Evolutionary conservation across 306 rosid species (phyloP), one percentile per base, ranked within the genome.

Genomic region (Crataegus laevigata): DNA sequence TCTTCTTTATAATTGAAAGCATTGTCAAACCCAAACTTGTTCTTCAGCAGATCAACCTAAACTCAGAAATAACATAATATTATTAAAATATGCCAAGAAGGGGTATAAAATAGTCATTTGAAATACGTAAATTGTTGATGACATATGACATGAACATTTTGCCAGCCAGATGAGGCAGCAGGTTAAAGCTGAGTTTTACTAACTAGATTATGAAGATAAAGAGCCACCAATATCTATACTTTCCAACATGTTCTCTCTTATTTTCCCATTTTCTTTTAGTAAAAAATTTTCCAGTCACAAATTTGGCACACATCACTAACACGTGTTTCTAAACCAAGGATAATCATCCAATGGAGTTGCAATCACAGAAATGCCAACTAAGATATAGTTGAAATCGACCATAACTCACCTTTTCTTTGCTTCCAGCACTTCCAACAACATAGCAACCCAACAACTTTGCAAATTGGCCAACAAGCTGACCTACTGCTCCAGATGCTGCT

Each of bases 1-100:
- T 80, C 84, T 69, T 80, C 87, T 57, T 80, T 84, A 26, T 84
- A 84, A 69, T 84, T 84, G 80, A 84, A 84, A 28, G 80, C 77
- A 2, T 78, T 74, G 40, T 82, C 82, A 43, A 82, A 82, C 12
- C 82, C 74, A 3, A 82, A 68, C 71, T 77, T 81, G 77, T 78
- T 78, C 79, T 81, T 84, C 71, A 84, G 50, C 66, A 75, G 38
- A 42, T 81, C 75, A 30, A 80, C 79, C 83, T 79, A 17, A 34
- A 29, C 25, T 26, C 50, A 75, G 18, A 62, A 25, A 73, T 38
- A 24, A 15, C 9, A 34, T 14, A 13, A 69, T 38, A 22, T 4
- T 59, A 2, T 59, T 59, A 22, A 59, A 59, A 12, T 59, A 60
- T 60, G 19, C 12, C 28, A 55, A 22, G 64, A 62, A 15, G 29